Evolutionary conservation across 1,284 basidiomycete genomes (phyloP).

Genomic region (Ganoderma sp.): DNA sequence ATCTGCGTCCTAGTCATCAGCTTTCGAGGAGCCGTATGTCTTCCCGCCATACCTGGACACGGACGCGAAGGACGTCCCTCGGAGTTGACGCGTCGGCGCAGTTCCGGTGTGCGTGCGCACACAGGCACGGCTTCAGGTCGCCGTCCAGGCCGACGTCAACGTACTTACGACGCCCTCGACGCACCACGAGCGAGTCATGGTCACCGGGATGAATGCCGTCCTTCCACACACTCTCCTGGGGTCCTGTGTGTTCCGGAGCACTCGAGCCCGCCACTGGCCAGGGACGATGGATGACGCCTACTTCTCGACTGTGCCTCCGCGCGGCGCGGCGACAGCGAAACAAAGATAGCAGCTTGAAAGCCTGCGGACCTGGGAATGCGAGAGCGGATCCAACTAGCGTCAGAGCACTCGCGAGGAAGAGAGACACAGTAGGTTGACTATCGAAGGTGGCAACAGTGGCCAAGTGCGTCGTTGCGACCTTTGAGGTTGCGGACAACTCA

Average conservation of each 20-base stretch:
- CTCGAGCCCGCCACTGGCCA: conserved; percentile 2
- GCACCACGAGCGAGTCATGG: background rate
- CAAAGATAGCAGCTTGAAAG: background rate
- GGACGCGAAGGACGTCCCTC: no score
- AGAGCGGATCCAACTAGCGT: background rate
- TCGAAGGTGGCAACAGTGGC: background rate
- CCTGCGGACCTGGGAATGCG: background rate
- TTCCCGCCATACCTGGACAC: background rate
- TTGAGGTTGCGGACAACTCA: background rate
- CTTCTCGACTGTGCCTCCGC: conserved; percentile 6
- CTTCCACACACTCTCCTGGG: background rate
- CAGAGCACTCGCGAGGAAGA: background rate
- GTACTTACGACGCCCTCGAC: background rate
- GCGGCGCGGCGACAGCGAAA: background rate
- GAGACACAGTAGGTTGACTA: background rate
- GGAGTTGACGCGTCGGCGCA: background rate
- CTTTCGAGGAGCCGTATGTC: background rate
- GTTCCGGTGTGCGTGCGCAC: background rate
- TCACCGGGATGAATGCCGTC: background rate
- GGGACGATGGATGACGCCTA: background rate
- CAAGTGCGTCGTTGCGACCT: background rate
- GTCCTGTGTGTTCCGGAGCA: background rate
- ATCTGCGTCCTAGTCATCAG: background rate
- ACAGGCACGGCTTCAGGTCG: background rate
- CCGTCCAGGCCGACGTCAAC: background rate